These are phyloP conservation scores for Tephrocybe rancida DNA, from an alignment of 768 basidiomycete genomes.

Conservation along the genomic window DNA sequence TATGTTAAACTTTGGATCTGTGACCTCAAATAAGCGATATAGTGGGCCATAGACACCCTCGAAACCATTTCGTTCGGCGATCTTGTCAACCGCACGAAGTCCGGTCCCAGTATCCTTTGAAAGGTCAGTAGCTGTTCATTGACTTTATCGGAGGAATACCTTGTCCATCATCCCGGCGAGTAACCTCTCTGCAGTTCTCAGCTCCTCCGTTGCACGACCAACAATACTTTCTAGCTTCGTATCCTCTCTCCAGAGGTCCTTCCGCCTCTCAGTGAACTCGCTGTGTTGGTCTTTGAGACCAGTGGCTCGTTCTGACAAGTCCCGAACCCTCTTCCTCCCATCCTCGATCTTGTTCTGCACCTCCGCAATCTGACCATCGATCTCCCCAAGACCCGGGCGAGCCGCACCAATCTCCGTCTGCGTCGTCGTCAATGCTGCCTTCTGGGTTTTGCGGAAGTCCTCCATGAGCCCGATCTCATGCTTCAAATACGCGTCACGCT, in stretches of 20 bases:
- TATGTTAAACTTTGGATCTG: constrained; percentile 85
- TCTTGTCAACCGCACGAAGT: constrained; percentile 82
- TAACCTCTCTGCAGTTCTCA: constrained; percentile 76
- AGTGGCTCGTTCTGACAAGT: constrained; percentile 62
- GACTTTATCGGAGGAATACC: constrained; percentile 38
- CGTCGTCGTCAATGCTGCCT: constrained; percentile 54
- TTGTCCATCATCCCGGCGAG: constrained; percentile 96
- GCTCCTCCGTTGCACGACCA: constrained; percentile 75
- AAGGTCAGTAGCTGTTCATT: constrained; percentile 2
- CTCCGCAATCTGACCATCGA: constrained; percentile 60
- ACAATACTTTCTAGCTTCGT: constrained; percentile 82
- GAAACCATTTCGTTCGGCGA: constrained; percentile 73
- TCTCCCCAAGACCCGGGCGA: constrained; percentile 48
- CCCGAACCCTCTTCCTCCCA: constrained; percentile 55
- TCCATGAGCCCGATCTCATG: constrained; percentile 77
- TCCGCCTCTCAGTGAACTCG: constrained; percentile 76
- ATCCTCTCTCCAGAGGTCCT: constrained; percentile 95
- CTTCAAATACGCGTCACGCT: constrained; percentile 83
- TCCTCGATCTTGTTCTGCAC: constrained; percentile 67
- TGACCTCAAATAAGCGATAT: constrained; percentile 90
- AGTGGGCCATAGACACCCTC: constrained; percentile 92
- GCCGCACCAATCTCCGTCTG: constrained; percentile 51
- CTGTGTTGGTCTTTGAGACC: constrained; percentile 67
- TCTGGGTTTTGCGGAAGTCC: constrained; percentile 58
- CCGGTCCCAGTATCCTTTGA: constrained; percentile 88